Evolutionary conservation across 345 rosid species (phyloP).

Genomic region (Melaleuca quinquenervia): DNA sequence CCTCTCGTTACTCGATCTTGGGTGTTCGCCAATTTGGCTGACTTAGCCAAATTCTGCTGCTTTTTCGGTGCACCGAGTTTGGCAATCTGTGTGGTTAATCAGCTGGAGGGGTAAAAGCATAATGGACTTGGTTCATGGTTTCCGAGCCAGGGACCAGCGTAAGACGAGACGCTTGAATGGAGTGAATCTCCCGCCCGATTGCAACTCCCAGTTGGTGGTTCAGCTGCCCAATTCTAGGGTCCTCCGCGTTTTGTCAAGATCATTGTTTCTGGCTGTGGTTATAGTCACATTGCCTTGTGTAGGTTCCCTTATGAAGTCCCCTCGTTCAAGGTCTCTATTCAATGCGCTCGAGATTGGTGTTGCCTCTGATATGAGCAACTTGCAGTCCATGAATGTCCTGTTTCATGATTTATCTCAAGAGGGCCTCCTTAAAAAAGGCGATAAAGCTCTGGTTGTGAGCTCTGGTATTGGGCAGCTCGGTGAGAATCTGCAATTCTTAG

Average conservation of each 20-base stretch:
- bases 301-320: slow-evolving; percentile 10
- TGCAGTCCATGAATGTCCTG: slow-evolving; percentile 20
- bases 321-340: background rate
- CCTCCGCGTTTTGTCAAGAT: slow-evolving; percentile 24
- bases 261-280: slow-evolving; percentile 26
- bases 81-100: background rate
- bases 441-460: slow-evolving; percentile 29
- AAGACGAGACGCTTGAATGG: slow-evolving; percentile 6
- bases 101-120: background rate
- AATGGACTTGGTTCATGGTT: slow-evolving; percentile 14
- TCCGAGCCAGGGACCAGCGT: background rate
- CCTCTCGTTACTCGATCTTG: slow-evolving; percentile 1
- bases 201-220: slow-evolving; percentile 17
- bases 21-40: slow-evolving; percentile 2
- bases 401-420: slow-evolving; percentile 27
- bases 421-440: slow-evolving; percentile 37
- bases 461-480: slow-evolving; percentile 9
- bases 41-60: background rate
- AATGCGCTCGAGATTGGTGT: background rate
- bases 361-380: slow-evolving; percentile 4
- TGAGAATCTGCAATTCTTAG: slow-evolving; percentile 10
- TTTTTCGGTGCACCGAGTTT: background rate
- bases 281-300: slow-evolving; percentile 24
- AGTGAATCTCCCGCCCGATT: slow-evolving; percentile 3
- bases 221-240: slow-evolving; percentile 29